Base-by-base conservation (phyloP, 441 rosid genomes). In the Eutrema salsugineum region DNA sequence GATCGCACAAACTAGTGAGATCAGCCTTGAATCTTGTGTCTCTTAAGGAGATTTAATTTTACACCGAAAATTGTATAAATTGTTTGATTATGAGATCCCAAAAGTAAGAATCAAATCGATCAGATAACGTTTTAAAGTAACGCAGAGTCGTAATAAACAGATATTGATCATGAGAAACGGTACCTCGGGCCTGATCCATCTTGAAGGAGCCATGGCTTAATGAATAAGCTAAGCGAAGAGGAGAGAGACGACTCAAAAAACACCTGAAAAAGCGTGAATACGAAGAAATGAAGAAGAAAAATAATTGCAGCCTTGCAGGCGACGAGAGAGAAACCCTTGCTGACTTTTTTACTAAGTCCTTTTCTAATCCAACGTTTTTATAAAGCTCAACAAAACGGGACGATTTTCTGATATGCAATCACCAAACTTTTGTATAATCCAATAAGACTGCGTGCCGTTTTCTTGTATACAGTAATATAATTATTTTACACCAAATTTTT, bases 101-200 rank as follows among this genome's bases (percentile, higher is more conserved):
- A 0, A 44, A 36, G 9, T 46, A 32, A 48, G 1, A 51, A 39
- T 24, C 27, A 1, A 40, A 49, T 20, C 32, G 38, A 47, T 42
- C 38, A 5, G 10, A 16, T 8, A 6, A 69, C 6, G 11, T 20
- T 40, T 40, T 14, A 8, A 24, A n/a, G 28, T 11, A 43, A 59
- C 14, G 33, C 16, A 12, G 1, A 42, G 1, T 40, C 6, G 39
- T 11, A 9, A 19, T 32, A 51, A 28, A 24, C 5, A 28, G 5
- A 5, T 1, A 11, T 1, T 5, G 3, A 51, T 22, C 24, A 51
- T 12, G 48, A 66, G 35, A 30, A 50, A 35, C 7, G 8, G 27
- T 49, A 50, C 70, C 70, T 65, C 59, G 22, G 70, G 70, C 38
- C 59, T 65, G 36, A 65, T 65, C 70, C 70, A 65, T 65, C 70